Evolutionary conservation across 2,329 filamentous ascomycete genomes (phyloP), one percentile per base, ranked within the genome.

Genomic region (Aspergillus thermomutatus): DNA sequence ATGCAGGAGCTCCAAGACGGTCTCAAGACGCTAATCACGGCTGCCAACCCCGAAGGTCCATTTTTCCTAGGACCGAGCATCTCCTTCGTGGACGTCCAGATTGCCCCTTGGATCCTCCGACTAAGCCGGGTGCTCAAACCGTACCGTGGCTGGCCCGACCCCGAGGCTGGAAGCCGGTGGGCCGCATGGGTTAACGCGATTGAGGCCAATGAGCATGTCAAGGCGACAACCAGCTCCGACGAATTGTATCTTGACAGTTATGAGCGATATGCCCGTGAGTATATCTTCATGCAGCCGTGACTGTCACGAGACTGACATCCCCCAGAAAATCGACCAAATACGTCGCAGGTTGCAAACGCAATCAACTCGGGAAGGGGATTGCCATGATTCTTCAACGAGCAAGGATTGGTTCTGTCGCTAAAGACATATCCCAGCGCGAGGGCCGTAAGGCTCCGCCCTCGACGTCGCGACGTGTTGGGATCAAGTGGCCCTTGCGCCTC

Each of bases 51-150:
- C 21, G 67, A 80, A 52, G 89, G 89, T 0, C 89, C 89, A 0
- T 91, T 88, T 71, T 92, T 92, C 69, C 80, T 82, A 62, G 85
- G 85, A 7, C 63, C 71, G 0, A 64, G 78, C 1, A 77, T 87
- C 54, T 80, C 78, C 0, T 86, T 91, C 54, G 89, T 92, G 0
- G 89, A 92, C 62, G 80, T 91, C 17, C 87, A 91, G 66, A 81
- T 91, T 48, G 89, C 89, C 1, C 90, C 90, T 0, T 92, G 90
- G 81, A 82, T 90, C 14, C 69, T 92, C 19, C 82, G 90, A 1
- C 75, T 92, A 58, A 79, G 82, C n/a, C 82, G 84, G 2, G 83
- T 91, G 19, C 75, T 90, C 34, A 80, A 83, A 50, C 83, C 85
- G 17, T 86, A 88, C 61, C 78, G 86, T 21, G 83, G 82, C 23